Evolutionary conservation across 169 alveolate species (phyloP).

Genomic region (Eimeria tenella): DNA sequence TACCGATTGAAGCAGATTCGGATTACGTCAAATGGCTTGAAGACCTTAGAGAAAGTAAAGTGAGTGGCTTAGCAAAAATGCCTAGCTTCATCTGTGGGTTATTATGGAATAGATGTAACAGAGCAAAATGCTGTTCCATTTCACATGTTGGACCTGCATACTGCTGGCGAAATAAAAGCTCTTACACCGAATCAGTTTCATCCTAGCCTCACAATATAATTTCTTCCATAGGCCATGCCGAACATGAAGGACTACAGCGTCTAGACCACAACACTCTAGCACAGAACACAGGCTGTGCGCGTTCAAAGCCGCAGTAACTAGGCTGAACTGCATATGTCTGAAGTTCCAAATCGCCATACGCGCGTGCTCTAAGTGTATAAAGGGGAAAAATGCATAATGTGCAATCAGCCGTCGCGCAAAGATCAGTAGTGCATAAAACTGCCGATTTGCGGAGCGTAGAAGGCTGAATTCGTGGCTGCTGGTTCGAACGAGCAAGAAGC

Average conservation of each 20-base stretch:
- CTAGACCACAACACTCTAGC: too few relatives aligned
- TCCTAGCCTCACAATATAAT: too few relatives aligned
- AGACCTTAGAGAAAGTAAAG: slow-evolving; percentile 29
- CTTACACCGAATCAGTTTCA: too few relatives aligned
- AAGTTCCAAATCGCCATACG: neutral
- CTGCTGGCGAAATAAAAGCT: too few relatives aligned
- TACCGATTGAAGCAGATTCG: neutral
- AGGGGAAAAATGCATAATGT: neutral
- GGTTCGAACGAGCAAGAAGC: neutral
- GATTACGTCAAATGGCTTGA: slow-evolving; percentile 46
- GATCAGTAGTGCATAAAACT: neutral
- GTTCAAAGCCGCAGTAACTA: too few relatives aligned
- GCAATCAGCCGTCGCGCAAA: neutral
- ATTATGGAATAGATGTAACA: too few relatives aligned
- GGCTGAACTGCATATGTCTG: neutral
- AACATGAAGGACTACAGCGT: too few relatives aligned
- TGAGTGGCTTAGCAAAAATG: neutral
- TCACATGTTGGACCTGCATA: too few relatives aligned
- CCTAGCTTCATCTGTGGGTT: neutral
- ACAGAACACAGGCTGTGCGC: too few relatives aligned
- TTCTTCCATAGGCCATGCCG: too few relatives aligned
- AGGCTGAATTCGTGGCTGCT: neutral
- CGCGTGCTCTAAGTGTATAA: neutral
- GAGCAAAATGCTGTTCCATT: too few relatives aligned
- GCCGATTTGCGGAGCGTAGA: neutral